Conservation (phyloP, 1,284 basidiomycete genomes). For the Ustanciosporium gigantosporum region DNA sequence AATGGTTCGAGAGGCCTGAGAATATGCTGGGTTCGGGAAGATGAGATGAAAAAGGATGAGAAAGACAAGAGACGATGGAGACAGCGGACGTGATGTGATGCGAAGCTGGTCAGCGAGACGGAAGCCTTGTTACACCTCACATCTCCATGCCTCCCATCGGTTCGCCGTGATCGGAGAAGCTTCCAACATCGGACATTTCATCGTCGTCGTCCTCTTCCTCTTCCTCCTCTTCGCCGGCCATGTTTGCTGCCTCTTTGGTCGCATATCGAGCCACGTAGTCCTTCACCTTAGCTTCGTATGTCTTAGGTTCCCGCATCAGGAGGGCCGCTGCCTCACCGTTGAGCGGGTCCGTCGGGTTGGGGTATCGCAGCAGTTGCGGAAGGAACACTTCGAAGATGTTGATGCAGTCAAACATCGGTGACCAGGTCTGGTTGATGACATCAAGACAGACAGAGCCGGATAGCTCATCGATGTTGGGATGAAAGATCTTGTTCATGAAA, state of each 20-base stretch:
- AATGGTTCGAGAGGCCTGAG: not conserved
- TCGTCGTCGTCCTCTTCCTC: conserved; percentile 49
- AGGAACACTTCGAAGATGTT: conserved; percentile 99
- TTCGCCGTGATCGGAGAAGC: conserved; percentile 46
- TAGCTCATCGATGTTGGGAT: conserved; percentile 97
- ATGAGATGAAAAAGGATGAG: no score
- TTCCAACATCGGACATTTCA: conserved; percentile 58
- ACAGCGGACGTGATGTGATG: not conserved
- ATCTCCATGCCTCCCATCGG: conserved; percentile 46
- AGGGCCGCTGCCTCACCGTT: conserved; percentile 97
- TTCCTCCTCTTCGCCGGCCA: conserved; percentile 35
- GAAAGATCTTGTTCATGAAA: conserved; percentile 99
- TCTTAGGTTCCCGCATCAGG: conserved; percentile 93
- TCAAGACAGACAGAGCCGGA: conserved; percentile 53
- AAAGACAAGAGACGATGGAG: not conserved
- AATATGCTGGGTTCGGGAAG: not conserved
- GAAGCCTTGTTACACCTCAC: no score
- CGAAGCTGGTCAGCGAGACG: no score
- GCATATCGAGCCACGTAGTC: conserved; percentile 53
- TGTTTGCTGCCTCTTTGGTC: conserved; percentile 34
- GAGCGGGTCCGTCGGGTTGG: conserved; percentile 94
- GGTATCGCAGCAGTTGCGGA: conserved; percentile 92
- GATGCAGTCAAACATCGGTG: conserved; percentile 76
- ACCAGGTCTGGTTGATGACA: conserved; percentile 56
- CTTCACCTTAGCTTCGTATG: conserved; percentile 52